Conservation (phyloP, 2,329 filamentous ascomycete genomes). For the Sarocladium brachiariae region DNA sequence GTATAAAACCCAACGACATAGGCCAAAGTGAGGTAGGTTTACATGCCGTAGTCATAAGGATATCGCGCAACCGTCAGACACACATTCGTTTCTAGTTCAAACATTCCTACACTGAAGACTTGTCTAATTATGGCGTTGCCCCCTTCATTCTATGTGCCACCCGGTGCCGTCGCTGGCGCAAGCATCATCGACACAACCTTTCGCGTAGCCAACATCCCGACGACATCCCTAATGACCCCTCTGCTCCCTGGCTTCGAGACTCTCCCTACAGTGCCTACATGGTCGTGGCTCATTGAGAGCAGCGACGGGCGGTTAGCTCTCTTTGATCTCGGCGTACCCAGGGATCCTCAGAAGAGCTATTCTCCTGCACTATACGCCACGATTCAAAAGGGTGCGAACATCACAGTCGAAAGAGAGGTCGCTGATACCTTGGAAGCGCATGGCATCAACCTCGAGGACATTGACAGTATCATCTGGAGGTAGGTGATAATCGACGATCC, state of each 20-base stretch:
- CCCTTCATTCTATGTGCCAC: not conserved
- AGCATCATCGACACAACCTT: conserved; percentile 8
- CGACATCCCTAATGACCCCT: not conserved
- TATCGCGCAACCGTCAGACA: too few species aligned
- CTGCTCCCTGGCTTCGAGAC: not conserved
- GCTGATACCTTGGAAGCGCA: not conserved
- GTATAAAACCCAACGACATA: too few species aligned
- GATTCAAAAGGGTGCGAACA: not conserved
- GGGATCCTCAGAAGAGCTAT: not conserved
- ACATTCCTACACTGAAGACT: too few species aligned
- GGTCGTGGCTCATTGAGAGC: conserved; percentile 10
- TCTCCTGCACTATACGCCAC: not conserved
- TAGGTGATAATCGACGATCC: too few species aligned
- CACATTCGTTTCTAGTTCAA: too few species aligned
- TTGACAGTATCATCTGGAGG: conserved; percentile 14
- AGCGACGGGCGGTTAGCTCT: conserved; percentile 1
- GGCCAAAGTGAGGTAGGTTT: too few species aligned
- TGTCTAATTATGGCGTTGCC: not conserved
- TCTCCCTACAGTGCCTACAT: not conserved
- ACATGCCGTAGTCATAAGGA: too few species aligned
- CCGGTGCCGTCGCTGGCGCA: not conserved
- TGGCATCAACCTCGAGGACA: not conserved
- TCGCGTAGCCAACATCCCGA: not conserved
- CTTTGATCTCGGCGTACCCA: conserved; percentile 9
- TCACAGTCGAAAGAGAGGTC: not conserved